Conservation (phyloP, 148 eudicot genomes). For the Agrostemma githago region DNA sequence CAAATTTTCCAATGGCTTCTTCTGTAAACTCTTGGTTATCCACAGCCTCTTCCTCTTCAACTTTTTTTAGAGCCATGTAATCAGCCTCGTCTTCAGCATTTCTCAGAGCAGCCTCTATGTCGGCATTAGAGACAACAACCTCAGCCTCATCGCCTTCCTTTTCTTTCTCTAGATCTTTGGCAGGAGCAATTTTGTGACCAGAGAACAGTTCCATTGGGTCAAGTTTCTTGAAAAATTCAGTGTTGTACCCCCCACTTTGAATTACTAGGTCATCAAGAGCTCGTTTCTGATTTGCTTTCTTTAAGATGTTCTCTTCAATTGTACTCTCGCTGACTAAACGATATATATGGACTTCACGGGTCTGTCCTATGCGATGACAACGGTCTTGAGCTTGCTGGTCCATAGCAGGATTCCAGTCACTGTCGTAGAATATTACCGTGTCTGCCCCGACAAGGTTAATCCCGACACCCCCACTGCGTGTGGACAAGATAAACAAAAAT, state of each 20-base stretch:
- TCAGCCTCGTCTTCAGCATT: slow-evolving; percentile 98
- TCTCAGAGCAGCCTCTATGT: slow-evolving; percentile 96
- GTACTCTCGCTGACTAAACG: slow-evolving; percentile 92
- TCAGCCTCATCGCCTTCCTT: slow-evolving; percentile 38
- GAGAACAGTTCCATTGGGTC: slow-evolving; percentile 97
- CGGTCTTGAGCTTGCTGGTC: slow-evolving; percentile 99
- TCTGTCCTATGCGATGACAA: slow-evolving; percentile 97
- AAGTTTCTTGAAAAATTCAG: slow-evolving; percentile 92
- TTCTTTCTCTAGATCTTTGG: slow-evolving; percentile 44
- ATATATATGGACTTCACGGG: slow-evolving; percentile 96
- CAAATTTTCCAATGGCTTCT: slow-evolving; percentile 72
- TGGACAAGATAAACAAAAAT: slow-evolving; percentile 92
- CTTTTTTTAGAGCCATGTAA: slow-evolving; percentile 96
- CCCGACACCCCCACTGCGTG: slow-evolving; percentile 99
- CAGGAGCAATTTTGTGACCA: slow-evolving; percentile 52
- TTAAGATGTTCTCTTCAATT: slow-evolving; percentile 92
- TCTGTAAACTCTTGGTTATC: slow-evolving; percentile 96
- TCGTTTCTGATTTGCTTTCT: slow-evolving; percentile 97
- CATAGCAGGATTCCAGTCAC: slow-evolving; percentile 99
- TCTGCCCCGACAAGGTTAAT: slow-evolving; percentile 97
- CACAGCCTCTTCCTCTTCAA: slow-evolving; percentile 97
- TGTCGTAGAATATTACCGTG: slow-evolving; percentile 93
- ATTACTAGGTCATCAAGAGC: slow-evolving; percentile 96
- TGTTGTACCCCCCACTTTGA: slow-evolving; percentile 98
- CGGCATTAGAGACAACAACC: slow-evolving; percentile 63